Base-by-base conservation (phyloP, 2,329 filamentous ascomycete species). In the Endoconidiophora polonica region DNA sequence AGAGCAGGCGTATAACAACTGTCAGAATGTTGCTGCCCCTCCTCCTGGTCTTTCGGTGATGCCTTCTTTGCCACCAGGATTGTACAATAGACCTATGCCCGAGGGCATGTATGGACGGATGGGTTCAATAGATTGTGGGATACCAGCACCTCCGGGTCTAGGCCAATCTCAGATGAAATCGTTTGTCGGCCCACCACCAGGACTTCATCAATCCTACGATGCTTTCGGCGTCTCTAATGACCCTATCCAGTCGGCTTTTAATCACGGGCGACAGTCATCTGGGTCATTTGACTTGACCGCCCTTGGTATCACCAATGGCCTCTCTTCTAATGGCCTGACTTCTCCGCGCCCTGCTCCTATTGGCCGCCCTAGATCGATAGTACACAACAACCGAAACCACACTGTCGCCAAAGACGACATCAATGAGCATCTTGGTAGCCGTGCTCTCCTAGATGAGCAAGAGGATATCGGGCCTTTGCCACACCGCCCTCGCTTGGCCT, bases 271-370 rank as follows among this genome's bases (percentile, higher is more conserved):
- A 54, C 86, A 93, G 57, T 73, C 77, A 9, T 94, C 86, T 4
- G 71, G 71, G 10, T 80, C 81, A 10, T 77, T 81, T 54, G 83
- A 88, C 6, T 57, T 63, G 3, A 60, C 66, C 5, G 64, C 66
- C 23, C 63, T 70, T 9, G 50, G 50, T 43, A 52, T 49, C 23
- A 40, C 46, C 42, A 49, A 46, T 20, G 46, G 16, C 16, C 16
- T 18, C 16, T 18, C 16, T 18, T 18, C 16, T 18, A 18, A 18
- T 18, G 16, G 39, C 10, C 24, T 42, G 38, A 49, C 71, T 80
- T 33, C 81, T 86, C 55, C 84, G 85, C 1, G 90, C 49, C 90
- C 88, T 23, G 77, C 84, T 22, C 90, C 90, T 1, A 95, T 96
- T 55, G 86, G 90, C 55, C 77, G 87, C 33, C 90, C 91, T 0